Evolutionary conservation across 2,329 filamentous ascomycete genomes (phyloP).

Genomic region (Paraphaeosphaeria minitans): DNA sequence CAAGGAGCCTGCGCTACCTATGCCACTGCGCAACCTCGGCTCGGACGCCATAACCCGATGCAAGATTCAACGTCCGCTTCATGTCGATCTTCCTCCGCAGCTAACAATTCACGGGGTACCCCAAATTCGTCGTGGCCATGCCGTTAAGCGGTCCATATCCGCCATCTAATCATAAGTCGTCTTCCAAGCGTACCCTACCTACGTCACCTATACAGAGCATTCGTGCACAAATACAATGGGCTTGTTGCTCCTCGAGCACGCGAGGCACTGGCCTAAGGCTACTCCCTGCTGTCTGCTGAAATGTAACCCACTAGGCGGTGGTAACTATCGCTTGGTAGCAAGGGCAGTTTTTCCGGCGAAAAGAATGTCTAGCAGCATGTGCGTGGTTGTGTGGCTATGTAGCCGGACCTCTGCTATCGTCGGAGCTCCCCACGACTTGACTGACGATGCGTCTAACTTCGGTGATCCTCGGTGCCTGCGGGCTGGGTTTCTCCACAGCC

Average conservation of each 20-base stretch:
- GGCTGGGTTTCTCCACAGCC: constrained; percentile 9
- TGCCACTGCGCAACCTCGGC: constrained; percentile 8
- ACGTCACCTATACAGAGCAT: background rate
- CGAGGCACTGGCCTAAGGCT: background rate
- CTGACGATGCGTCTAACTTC: constrained; percentile 3
- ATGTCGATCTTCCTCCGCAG: background rate
- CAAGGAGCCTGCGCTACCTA: constrained; percentile 19
- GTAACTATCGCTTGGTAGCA: background rate
- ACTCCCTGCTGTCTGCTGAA: background rate
- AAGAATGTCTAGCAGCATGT: background rate
- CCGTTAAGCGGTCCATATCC: background rate
- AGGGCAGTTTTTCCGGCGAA: background rate
- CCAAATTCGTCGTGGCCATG: background rate
- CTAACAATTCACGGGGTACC: background rate
- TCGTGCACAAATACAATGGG: background rate
- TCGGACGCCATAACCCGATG: background rate
- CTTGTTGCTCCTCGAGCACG: background rate
- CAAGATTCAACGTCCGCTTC: background rate
- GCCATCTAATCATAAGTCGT: too few species aligned
- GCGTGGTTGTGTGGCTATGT: background rate
- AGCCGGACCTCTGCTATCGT: background rate
- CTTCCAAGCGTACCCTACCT: background rate
- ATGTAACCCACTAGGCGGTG: background rate
- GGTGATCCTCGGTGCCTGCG: background rate
- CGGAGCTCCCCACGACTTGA: background rate